Evolutionary conservation across 768 basidiomycete species (phyloP), one percentile per base, ranked within the genome.

Genomic region (Pulveroboletus frians): DNA sequence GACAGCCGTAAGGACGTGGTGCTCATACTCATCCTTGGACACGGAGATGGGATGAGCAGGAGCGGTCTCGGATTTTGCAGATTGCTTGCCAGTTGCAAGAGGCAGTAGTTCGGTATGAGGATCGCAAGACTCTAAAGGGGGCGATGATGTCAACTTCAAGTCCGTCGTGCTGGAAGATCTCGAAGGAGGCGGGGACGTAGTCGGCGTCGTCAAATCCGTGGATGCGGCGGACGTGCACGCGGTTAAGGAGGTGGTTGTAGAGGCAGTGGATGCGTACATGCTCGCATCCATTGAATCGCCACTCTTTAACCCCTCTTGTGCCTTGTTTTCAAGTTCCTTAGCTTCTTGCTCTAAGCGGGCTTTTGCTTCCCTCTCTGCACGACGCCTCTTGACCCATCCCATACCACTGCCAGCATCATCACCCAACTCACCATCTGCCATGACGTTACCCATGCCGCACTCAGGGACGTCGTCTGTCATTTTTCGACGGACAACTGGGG

Each of bases 351-450:
- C 63, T 29, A 54, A 44, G 20, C 53, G 63, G 15, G 56, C 56
- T 43, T 63, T 65, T 53, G 74, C 75, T 57, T 80, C 77, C 47
- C 67, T 66, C 67, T 88, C 83, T 42, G 82, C 83, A 56, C 78
- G 70, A 36, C 91, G 65, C 53, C 66, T 71, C 69, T 75, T 80
- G 21, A 93, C 76, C 92, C 92, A 94, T 0, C 76, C 82, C 81
- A 92, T 84, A 9, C 92, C 92, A 65, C 85, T 86, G 1, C 89
- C 90, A 55, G 92, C 92, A 51, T 92, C 87, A 0, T 78, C 80
- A 17, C 86, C 85, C 3, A 36, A 57, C 6, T 48, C 61, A 30
- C 46, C 58, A 41, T 47, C 51, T 26, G 49, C 44, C 8, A 53
- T 46, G 14, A 64, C 62, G 34, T 55, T 41, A 50, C 65, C 50